These are phyloP conservation scores for Populus davidiana DNA, from an alignment of 345 rosid species.

Conservation along the genomic window DNA sequence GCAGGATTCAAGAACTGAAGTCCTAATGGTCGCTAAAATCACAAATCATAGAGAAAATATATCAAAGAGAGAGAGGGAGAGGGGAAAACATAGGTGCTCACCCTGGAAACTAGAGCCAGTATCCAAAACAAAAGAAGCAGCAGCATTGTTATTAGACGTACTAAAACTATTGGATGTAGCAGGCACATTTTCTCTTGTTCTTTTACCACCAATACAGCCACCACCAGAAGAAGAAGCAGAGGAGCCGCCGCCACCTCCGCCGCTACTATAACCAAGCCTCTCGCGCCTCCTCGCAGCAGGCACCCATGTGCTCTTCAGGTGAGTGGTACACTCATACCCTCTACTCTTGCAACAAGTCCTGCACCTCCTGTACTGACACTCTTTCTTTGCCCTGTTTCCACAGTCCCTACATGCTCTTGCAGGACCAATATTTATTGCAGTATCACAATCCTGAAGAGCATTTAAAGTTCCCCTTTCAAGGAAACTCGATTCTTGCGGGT, in stretches of 20 bases:
- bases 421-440: neutral
- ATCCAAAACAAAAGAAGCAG: slow-evolving; percentile 37
- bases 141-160: slow-evolving; percentile 34
- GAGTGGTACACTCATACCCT: slow-evolving; percentile 69
- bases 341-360: slow-evolving; percentile 80
- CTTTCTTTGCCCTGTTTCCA: slow-evolving; percentile 80
- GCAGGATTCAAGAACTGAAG: neutral
- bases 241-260: slow-evolving; percentile 29
- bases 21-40: neutral
- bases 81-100: slow-evolving; percentile 11
- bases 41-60: neutral
- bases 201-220: slow-evolving; percentile 37
- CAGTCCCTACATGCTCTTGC: slow-evolving; percentile 67
- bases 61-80: neutral
- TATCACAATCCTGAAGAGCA: slow-evolving; percentile 14
- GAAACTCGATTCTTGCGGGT: slow-evolving; percentile 19
- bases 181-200: slow-evolving; percentile 32
- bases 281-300: slow-evolving; percentile 56
- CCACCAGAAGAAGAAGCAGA: slow-evolving; percentile 48
- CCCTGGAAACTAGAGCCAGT: slow-evolving; percentile 50
- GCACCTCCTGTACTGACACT: slow-evolving; percentile 60
- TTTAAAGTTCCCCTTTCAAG: slow-evolving; percentile 22
- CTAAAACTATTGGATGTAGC: slow-evolving; percentile 27
- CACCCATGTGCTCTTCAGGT: slow-evolving; percentile 84
- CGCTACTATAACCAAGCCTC: slow-evolving; percentile 15